phyloP scores from a whole-genome alignment of 768 basidiomycete species.

The Auriscalpium microsporum region DNA sequence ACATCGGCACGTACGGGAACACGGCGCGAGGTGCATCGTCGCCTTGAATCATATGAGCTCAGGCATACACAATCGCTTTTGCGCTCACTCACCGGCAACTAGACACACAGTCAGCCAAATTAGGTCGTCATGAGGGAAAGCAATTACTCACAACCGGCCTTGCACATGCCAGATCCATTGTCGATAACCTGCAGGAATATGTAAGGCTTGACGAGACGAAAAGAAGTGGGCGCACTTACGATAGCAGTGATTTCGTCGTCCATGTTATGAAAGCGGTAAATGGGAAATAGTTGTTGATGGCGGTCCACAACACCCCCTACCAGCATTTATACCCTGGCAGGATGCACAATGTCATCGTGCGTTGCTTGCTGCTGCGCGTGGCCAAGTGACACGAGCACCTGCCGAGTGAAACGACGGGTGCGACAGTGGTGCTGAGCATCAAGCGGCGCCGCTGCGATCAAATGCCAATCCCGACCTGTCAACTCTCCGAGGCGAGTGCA shows the following conservation, averaged over 20 bases:
- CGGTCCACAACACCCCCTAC: too few species aligned
- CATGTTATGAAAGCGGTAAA: constrained; percentile 27
- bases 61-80: constrained; percentile 18
- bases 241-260: constrained; percentile 57
- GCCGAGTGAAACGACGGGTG: too few species aligned
- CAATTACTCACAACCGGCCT: constrained; percentile 81
- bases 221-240: constrained; percentile 23
- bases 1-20: constrained; percentile 67
- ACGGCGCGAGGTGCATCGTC: constrained; percentile 98
- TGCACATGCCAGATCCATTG: constrained; percentile 98
- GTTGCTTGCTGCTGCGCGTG: too few species aligned
- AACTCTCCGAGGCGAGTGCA: too few species aligned
- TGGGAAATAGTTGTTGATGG: background rate
- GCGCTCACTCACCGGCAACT: constrained; percentile 35
- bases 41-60: constrained; percentile 53
- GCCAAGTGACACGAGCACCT: too few species aligned
- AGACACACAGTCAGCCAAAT: constrained; percentile 82
- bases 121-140: constrained; percentile 19
- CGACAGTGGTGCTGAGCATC: too few species aligned
- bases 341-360: too few species aligned
- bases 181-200: constrained; percentile 56
- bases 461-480: too few species aligned
- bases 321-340: too few species aligned
- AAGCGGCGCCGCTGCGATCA: too few species aligned
- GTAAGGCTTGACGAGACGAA: background rate